These are phyloP conservation scores for Russula vinacea DNA, from an alignment of 768 basidiomycete species.

Conservation along the genomic window DNA sequence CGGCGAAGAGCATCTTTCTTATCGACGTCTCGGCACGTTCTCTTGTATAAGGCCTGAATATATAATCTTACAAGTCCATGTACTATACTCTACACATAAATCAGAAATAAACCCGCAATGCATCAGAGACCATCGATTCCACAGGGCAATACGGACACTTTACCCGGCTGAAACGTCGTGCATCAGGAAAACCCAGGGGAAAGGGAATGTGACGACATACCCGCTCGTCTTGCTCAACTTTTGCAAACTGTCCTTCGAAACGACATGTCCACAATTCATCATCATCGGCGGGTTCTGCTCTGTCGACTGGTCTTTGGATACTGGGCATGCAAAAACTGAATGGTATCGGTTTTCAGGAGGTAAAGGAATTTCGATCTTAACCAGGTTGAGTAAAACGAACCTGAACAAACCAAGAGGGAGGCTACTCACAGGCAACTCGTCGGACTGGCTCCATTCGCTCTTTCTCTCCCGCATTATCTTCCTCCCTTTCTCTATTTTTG, in stretches of 20 bases:
- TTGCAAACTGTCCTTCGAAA: conserved; percentile 86
- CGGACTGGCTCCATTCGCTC: conserved; percentile 87
- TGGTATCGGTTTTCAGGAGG: conserved; percentile 88
- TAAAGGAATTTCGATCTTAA: conserved; percentile 89
- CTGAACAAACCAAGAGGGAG: conserved; percentile 24
- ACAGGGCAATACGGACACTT: conserved; percentile 96
- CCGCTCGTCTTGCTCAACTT: conserved; percentile 83
- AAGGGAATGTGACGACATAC: conserved; percentile 38
- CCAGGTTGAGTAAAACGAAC: conserved; percentile 12
- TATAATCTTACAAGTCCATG: not conserved
- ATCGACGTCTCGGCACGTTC: too few relatives aligned
- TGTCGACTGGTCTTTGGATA: conserved; percentile 95
- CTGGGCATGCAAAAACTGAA: conserved; percentile 95
- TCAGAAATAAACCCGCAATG: conserved; percentile 66
- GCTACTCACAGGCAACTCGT: conserved; percentile 77
- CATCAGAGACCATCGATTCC: conserved; percentile 59
- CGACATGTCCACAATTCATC: conserved; percentile 94
- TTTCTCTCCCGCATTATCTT: conserved; percentile 90
- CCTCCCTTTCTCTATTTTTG: conserved; percentile 90
- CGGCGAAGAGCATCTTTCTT: too few relatives aligned
- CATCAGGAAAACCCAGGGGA: conserved; percentile 60
- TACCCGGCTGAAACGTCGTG: conserved; percentile 78
- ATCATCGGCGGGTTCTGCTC: conserved; percentile 96
- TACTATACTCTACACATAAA: conserved; percentile 1
- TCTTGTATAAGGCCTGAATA: too few relatives aligned